Percentiles rank a stretch among this genome's conserved stretches.
Conservation (phyloP, 2,329 filamentous ascomycete genomes). For the Sporothrix luriei region DNA sequence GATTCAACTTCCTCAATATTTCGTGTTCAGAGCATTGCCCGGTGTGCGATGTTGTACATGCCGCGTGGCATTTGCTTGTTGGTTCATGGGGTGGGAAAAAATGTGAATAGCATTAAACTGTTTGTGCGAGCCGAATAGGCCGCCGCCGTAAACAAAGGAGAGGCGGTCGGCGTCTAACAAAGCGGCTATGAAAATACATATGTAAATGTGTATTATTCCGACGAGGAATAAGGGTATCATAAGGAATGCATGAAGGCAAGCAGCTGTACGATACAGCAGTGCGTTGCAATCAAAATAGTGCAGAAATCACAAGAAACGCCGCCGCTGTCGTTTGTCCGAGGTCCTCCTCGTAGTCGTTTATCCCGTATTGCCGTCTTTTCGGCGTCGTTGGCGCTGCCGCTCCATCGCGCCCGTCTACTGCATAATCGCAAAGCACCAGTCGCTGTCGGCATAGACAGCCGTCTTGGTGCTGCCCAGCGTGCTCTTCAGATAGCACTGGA, state of each 20-base stretch:
- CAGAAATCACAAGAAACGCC: conserved; percentile 2
- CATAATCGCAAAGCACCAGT: conserved; percentile 47
- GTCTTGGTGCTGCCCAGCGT: conserved; percentile 41
- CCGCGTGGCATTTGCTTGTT: neutral
- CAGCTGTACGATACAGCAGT: no score
- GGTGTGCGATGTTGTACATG: neutral
- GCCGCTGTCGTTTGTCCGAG: neutral
- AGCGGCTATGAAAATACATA: neutral
- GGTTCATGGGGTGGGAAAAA: no score
- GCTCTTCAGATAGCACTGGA: conserved; percentile 47
- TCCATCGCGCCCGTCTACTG: conserved; percentile 27
- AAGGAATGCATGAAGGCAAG: conserved; percentile 18
- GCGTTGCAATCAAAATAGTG: neutral
- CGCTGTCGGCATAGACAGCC: conserved; percentile 36
- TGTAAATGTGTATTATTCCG: neutral
- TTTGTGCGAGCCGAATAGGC: neutral
- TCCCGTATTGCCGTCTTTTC: no score
- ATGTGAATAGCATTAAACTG: conserved; percentile 4
- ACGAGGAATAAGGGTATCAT: conserved; percentile 25
- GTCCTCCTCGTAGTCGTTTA: neutral
- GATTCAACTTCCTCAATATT: neutral
- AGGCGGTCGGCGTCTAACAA: conserved; percentile 1
- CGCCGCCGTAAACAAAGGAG: neutral
- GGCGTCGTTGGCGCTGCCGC: no score
- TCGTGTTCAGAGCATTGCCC: neutral